Base-by-base conservation (phyloP, 2,329 filamentous ascomycete species). In the Sporothrix mexicana region DNA sequence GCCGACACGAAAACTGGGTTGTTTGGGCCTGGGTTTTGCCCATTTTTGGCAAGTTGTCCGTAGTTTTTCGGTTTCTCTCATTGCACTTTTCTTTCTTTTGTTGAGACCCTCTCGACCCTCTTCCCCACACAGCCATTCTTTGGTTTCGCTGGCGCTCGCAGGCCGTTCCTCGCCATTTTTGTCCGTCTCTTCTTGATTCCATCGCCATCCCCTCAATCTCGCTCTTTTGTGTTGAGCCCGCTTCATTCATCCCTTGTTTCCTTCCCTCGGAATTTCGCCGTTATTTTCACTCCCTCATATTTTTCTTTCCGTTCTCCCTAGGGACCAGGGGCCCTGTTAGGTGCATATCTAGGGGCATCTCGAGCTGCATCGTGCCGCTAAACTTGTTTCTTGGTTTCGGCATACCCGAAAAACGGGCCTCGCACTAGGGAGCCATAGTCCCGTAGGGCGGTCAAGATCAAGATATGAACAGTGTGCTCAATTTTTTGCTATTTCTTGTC, bases 331-430 rank as follows among this genome's bases (percentile, higher is more conserved):
- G 30, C 30, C 30, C 30, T 36, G 30, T 36, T 36, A 36, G 30
- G 30, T 36, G 30, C 30, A 36, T 36, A 5, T 36, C 30, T 36
- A 36, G 30, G 51, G 17, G 12, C 45, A 47, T 47, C 45, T 12
- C 45, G 15, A 20, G n/a, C 2, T 6, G 51, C n/a, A n/a, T 9
- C 7, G 51, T 9, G n/a, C 51, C 51, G 20, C 51, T 12, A 55
- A 55, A 23, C 51, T 55, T 20, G 3, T 64, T 64, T 13, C 59
- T 64, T 64, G 36, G 59, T 64, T 64, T 64, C 59, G 59, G 59
- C 59, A 62, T n/a, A 43, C 59, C 59, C 59, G 59, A 64, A 36
- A n/a, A 45, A 45, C 59, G 59, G 59, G n/a, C 59, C 45, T 17
- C 36, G n/a, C 59, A 64, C 59, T 64, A 64, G n/a, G 51, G 25